phyloP scores from a whole-genome alignment of 257 asterid genomes.

The Ilex asprella region DNA sequence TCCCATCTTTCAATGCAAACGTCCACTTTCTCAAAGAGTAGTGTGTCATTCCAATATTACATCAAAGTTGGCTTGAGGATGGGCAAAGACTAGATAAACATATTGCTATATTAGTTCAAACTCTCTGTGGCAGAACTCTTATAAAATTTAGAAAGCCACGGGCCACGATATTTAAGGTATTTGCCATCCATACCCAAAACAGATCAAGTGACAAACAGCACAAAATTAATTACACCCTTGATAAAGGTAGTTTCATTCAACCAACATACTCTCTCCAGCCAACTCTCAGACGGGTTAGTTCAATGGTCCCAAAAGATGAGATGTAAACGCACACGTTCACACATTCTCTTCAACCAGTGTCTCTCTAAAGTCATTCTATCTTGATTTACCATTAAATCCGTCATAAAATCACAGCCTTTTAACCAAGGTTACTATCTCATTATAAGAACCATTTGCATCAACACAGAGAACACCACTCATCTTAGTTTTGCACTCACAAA shows the following conservation, averaged over 20 bases:
- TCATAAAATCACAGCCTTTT: constrained; percentile 5
- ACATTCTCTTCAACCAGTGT: neutral
- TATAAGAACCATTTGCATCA: neutral
- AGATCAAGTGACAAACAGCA: constrained; percentile 30
- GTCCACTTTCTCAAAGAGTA: constrained; percentile 6
- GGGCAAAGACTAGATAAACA: neutral
- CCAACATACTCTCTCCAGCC: constrained; percentile 25
- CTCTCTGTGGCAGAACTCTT: constrained; percentile 26
- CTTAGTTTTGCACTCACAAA: neutral
- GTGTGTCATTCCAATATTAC: neutral
- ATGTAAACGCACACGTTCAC: too few species aligned
- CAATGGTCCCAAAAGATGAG: too few species aligned
- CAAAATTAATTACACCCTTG: constrained; percentile 21
- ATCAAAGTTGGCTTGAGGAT: constrained; percentile 8
- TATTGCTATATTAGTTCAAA: constrained; percentile 18
- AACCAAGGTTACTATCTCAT: constrained; percentile 10
- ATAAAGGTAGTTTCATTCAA: constrained; percentile 35
- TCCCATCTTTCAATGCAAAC: constrained; percentile 18
- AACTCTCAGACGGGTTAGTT: neutral
- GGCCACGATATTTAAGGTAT: constrained; percentile 39
- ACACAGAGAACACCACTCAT: constrained; percentile 6
- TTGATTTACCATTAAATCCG: neutral
- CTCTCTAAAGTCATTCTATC: constrained; percentile 10
- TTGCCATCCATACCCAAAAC: constrained; percentile 32
- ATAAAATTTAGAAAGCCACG: constrained; percentile 36